Evolutionary conservation across 2,329 filamentous ascomycete genomes (phyloP).

Genomic region (Colletotrichum theobromicola): DNA sequence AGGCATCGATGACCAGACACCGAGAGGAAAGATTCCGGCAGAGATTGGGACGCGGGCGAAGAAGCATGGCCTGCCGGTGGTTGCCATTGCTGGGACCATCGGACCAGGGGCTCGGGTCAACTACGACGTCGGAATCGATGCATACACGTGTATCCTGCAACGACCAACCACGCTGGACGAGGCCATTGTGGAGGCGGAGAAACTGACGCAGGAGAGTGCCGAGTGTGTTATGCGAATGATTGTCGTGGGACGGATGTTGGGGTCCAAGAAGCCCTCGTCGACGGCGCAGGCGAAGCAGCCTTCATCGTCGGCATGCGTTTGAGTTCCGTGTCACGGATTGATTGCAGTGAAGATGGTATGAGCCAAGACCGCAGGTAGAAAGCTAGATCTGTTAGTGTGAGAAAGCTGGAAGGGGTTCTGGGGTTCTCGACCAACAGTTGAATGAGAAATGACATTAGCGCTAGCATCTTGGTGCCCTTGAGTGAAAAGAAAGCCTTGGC

Average conservation of each 20-base stretch:
- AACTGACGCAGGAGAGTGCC: slow-evolving; percentile 34
- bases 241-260: slow-evolving; percentile 33
- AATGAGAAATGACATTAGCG: slow-evolving; percentile 3
- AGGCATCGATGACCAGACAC: slow-evolving; percentile 55
- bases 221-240: slow-evolving; percentile 39
- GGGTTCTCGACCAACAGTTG: not conserved
- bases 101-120: slow-evolving; percentile 36
- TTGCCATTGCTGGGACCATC: slow-evolving; percentile 42
- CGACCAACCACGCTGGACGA: slow-evolving; percentile 35
- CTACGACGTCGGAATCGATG: slow-evolving; percentile 38
- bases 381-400: not conserved
- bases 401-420: not conserved
- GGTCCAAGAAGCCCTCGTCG: slow-evolving; percentile 1
- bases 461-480: slow-evolving; percentile 4
- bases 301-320: not conserved
- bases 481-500: slow-evolving; percentile 11
- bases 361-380: slow-evolving; percentile 5
- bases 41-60: slow-evolving; percentile 55
- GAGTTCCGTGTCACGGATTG: not conserved
- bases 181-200: slow-evolving; percentile 33
- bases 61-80: slow-evolving; percentile 47
- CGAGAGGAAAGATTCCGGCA: slow-evolving; percentile 57
- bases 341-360: not conserved
- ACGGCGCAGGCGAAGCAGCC: not conserved
- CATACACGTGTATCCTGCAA: slow-evolving; percentile 37